Conservation (phyloP, 345 rosid genomes). For the Lepidium sativum region DNA sequence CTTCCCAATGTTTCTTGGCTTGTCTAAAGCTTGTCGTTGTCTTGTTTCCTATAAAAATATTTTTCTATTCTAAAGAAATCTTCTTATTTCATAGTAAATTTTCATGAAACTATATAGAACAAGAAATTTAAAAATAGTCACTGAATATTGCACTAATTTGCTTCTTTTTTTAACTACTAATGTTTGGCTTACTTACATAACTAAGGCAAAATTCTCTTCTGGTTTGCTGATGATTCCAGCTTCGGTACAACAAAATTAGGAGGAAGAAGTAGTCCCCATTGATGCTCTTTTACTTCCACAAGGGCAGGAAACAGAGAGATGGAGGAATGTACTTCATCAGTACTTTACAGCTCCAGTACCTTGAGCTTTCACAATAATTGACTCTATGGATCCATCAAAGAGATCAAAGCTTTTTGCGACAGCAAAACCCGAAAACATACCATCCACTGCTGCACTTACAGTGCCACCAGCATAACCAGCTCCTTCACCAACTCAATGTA, state of each 20-base stretch:
- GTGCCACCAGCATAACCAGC: conserved; percentile 99
- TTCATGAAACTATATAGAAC: too few species aligned
- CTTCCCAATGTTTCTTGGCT: conserved; percentile 16
- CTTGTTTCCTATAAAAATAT: neutral
- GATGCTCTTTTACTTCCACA: neutral
- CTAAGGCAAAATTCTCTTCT: conserved; percentile 7
- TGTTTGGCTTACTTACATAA: conserved; percentile 6
- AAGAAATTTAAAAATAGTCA: too few species aligned
- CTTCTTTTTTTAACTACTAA: neutral
- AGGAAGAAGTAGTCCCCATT: neutral
- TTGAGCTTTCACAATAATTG: conserved; percentile 60
- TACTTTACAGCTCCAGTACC: conserved; percentile 55
- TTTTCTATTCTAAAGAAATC: too few species aligned
- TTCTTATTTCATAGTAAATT: too few species aligned
- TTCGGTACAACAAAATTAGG: neutral
- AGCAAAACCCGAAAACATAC: conserved; percentile 78
- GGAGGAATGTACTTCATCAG: conserved; percentile 6
- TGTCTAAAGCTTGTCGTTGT: conserved; percentile 25
- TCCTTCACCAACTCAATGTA: conserved; percentile 94
- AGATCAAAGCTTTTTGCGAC: conserved; percentile 65
- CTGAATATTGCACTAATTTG: neutral
- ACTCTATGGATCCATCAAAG: conserved; percentile 46
- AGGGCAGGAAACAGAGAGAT: neutral
- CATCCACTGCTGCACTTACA: conserved; percentile 97
- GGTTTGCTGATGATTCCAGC: neutral